Evolutionary conservation across 257 asterid species (phyloP).

Genomic region (Mentha longifolia): DNA sequence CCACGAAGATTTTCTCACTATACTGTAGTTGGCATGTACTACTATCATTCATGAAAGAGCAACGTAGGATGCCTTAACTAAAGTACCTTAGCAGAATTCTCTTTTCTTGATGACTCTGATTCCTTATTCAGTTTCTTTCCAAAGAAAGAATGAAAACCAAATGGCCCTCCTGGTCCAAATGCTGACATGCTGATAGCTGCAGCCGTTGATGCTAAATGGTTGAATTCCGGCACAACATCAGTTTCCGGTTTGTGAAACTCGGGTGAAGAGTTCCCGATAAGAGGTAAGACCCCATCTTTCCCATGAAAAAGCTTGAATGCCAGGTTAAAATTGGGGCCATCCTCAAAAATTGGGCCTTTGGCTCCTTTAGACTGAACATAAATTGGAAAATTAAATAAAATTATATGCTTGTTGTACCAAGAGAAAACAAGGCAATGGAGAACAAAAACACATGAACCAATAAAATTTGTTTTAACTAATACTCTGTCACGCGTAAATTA

Average conservation of each 20-base stretch:
- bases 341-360: slow-evolving; percentile 83
- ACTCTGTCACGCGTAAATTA: neutral
- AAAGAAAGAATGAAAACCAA: slow-evolving; percentile 66
- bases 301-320: slow-evolving; percentile 84
- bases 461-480: no score
- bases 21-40: slow-evolving; percentile 18
- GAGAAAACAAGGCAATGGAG: slow-evolving; percentile 13
- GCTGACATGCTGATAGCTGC: slow-evolving; percentile 79
- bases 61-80: slow-evolving; percentile 12
- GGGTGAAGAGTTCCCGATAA: slow-evolving; percentile 41
- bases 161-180: slow-evolving; percentile 84
- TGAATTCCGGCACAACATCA: slow-evolving; percentile 48
- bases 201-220: slow-evolving; percentile 69
- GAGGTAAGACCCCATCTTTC: slow-evolving; percentile 79
- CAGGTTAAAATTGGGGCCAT: slow-evolving; percentile 70
- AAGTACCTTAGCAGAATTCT: slow-evolving; percentile 54
- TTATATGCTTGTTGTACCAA: slow-evolving; percentile 1
- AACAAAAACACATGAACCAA: slow-evolving; percentile 3
- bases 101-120: slow-evolving; percentile 49
- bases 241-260: slow-evolving; percentile 39
- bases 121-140: slow-evolving; percentile 59
- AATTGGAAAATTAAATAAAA: slow-evolving; percentile 20
- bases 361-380: slow-evolving; percentile 52
- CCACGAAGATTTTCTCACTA: neutral
- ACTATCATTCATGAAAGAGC: slow-evolving; percentile 10